Conservation (phyloP, 1,139 yeast genomes). For the Ogataea hybrid region DNA sequence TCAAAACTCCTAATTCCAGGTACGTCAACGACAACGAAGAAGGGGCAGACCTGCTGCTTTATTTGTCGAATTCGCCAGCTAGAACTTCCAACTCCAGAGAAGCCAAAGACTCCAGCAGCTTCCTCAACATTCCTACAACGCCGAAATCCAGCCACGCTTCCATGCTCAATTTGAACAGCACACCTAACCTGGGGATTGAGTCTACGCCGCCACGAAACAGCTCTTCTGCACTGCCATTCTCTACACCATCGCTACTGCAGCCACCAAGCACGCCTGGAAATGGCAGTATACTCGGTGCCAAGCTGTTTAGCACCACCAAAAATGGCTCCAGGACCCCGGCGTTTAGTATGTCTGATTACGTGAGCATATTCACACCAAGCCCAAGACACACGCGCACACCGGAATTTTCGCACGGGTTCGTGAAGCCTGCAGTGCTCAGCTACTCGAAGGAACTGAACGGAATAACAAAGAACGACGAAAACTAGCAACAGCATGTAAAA, state of each 20-base stretch:
- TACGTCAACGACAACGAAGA: constrained; percentile 49
- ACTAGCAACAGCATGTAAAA: neutral
- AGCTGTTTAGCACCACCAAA: constrained; percentile 10
- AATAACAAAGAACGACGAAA: constrained; percentile 13
- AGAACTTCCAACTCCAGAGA: constrained; percentile 44
- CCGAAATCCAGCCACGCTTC: constrained; percentile 29
- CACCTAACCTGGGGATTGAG: constrained; percentile 24
- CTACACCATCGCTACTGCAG: constrained; percentile 20
- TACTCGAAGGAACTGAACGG: constrained; percentile 25
- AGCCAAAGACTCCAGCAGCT: constrained; percentile 18
- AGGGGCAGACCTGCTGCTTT: constrained; percentile 82
- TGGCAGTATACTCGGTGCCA: constrained; percentile 9
- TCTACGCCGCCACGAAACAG: constrained; percentile 25
- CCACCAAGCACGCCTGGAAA: constrained; percentile 10
- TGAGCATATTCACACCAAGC: constrained; percentile 74
- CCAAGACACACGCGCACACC: constrained; percentile 42
- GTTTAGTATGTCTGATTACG: constrained; percentile 80
- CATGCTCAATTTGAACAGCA: constrained; percentile 16
- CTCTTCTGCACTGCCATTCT: constrained; percentile 17
- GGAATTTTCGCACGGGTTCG: constrained; percentile 20
- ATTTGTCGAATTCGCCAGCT: constrained; percentile 83
- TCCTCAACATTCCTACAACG: constrained; percentile 29
- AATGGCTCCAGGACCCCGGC: constrained; percentile 55
- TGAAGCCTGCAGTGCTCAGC: constrained; percentile 17
- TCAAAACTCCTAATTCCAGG: constrained; percentile 31